A percentile compares a stretch with the other conserved stretches of the same genome.
Evolutionary conservation across 345 rosid species (phyloP).

Genomic region (Citrus mangshanensis): DNA sequence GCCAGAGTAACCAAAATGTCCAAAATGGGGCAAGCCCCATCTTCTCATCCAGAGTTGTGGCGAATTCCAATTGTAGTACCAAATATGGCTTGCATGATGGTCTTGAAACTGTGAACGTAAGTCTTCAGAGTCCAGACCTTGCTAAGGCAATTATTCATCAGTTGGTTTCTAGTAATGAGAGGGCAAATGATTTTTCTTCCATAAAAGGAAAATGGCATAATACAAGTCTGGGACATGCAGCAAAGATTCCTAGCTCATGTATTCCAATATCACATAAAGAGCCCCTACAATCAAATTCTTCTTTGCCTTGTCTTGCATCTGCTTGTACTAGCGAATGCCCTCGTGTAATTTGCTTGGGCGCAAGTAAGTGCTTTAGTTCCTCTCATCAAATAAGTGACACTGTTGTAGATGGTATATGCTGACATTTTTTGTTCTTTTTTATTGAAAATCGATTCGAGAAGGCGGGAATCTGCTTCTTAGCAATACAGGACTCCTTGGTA

Average conservation of each 20-base stretch:
- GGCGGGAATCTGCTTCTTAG: conserved; percentile 56
- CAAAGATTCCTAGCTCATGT: conserved; percentile 16
- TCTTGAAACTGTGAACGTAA: conserved; percentile 16
- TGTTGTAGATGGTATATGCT: not conserved
- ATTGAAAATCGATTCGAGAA: conserved; percentile 15
- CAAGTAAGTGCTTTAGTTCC: conserved; percentile 33
- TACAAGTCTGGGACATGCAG: conserved; percentile 10
- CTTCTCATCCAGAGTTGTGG: conserved; percentile 15
- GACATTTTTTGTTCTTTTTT: not conserved
- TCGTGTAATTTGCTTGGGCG: conserved; percentile 38
- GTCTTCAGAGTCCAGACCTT: conserved; percentile 20
- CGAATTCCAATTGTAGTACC: conserved; percentile 8
- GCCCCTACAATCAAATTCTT: conserved; percentile 18
- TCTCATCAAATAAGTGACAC: not conserved
- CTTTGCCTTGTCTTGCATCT: conserved; percentile 21
- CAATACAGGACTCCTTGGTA: conserved; percentile 41
- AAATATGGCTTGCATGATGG: conserved; percentile 23
- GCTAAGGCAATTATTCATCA: conserved; percentile 21
- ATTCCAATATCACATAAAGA: conserved; percentile 12
- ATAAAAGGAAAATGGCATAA: conserved; percentile 16
- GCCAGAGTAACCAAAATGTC: conserved; percentile 15
- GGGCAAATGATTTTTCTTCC: conserved; percentile 19
- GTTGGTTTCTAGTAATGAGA: conserved; percentile 23
- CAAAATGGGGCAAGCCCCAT: conserved; percentile 14
- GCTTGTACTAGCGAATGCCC: conserved; percentile 25